These are phyloP conservation scores for Tricholoma furcatifolium DNA, from an alignment of 768 basidiomycete species.

Conservation along the genomic window DNA sequence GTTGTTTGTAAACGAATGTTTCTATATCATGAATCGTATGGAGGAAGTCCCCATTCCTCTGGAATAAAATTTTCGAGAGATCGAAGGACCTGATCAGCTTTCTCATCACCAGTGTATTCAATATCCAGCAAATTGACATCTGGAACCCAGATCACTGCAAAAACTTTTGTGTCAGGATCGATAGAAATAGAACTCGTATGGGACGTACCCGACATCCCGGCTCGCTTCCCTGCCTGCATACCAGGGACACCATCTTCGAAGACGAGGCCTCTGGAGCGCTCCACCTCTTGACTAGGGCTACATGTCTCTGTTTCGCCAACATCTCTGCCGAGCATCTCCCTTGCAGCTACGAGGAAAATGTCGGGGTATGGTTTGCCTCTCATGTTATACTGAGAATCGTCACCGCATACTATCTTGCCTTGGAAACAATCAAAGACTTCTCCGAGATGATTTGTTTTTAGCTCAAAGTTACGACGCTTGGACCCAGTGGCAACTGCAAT, in stretches of 20 bases:
- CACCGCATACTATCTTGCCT: conserved; percentile 66
- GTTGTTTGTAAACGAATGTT: neutral
- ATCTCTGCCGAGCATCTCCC: conserved; percentile 49
- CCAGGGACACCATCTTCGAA: conserved; percentile 84
- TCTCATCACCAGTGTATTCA: conserved; percentile 45
- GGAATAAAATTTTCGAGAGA: conserved; percentile 77
- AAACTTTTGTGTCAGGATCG: neutral
- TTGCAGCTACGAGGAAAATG: conserved; percentile 75
- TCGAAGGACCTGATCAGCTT: conserved; percentile 55
- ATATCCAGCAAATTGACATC: conserved; percentile 63
- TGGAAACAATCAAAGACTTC: conserved; percentile 63
- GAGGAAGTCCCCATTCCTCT: conserved; percentile 80
- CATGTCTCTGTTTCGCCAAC: conserved; percentile 49
- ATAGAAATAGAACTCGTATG: neutral
- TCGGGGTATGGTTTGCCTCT: conserved; percentile 82
- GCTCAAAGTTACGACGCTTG: conserved; percentile 57
- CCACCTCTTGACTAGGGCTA: conserved; percentile 35
- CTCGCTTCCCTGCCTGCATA: conserved; percentile 76
- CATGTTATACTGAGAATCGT: conserved; percentile 55
- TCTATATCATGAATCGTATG: conserved; percentile 36
- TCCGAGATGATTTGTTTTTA: conserved; percentile 64
- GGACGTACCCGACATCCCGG: conserved; percentile 78
- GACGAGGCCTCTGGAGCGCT: conserved; percentile 66
- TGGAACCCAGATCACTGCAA: conserved; percentile 81
- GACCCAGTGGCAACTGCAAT: conserved; percentile 85